These are phyloP conservation scores for Nicotiana otophora DNA, from an alignment of 257 asterid species.

Conservation along the genomic window DNA sequence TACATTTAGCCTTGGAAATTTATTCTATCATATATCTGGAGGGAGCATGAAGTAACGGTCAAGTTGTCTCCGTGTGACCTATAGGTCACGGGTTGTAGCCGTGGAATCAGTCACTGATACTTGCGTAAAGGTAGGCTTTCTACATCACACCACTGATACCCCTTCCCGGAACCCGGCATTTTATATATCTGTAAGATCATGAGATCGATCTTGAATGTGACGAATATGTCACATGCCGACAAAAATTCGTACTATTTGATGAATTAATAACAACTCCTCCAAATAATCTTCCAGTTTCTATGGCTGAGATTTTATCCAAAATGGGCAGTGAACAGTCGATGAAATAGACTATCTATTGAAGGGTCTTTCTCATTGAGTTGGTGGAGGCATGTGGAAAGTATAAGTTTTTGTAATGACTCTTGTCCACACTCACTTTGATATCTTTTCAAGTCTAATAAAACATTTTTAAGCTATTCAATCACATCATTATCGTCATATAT, in stretches of 20 bases:
- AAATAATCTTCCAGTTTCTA: neutral
- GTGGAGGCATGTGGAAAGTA: slow-evolving; percentile 29
- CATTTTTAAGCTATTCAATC: slow-evolving; percentile 20
- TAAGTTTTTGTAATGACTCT: slow-evolving; percentile 16
- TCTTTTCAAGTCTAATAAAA: neutral
- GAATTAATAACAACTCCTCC: neutral
- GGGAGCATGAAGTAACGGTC: too few relatives aligned
- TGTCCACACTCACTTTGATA: neutral
- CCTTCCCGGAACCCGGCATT: too few relatives aligned
- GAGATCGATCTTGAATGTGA: neutral
- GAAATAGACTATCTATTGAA: slow-evolving; percentile 43
- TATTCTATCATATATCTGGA: too few relatives aligned
- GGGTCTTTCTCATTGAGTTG: slow-evolving; percentile 30
- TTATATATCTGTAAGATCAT: neutral
- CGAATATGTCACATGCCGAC: neutral
- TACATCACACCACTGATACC: too few relatives aligned
- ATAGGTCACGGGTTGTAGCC: too few relatives aligned
- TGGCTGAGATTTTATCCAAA: slow-evolving; percentile 30
- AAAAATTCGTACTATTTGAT: slow-evolving; percentile 20
- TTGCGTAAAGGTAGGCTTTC: too few relatives aligned
- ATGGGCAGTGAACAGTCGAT: slow-evolving; percentile 17
- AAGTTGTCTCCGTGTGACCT: too few relatives aligned
- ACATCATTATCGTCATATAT: slow-evolving; percentile 22
- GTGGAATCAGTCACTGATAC: too few relatives aligned
- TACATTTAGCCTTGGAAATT: neutral